These are phyloP conservation scores for Heimioporus retisporus DNA, from an alignment of 1,284 basidiomycete genomes.

Conservation along the genomic window DNA sequence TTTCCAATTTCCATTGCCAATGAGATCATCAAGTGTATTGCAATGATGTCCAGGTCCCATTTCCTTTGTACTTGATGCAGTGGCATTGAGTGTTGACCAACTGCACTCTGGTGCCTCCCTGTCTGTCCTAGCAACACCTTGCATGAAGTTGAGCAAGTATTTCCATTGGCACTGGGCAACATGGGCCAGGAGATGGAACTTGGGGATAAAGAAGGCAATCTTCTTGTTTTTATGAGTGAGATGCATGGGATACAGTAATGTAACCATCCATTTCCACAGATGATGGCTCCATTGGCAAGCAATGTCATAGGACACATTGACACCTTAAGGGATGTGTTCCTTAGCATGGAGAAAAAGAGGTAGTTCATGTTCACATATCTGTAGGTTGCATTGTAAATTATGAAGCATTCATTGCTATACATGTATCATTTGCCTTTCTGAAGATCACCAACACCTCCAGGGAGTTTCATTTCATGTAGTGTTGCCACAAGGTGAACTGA, in stretches of 20 bases:
- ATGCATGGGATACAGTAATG: not conserved
- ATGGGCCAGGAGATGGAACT: slow-evolving; percentile 22
- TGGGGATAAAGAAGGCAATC: slow-evolving; percentile 9
- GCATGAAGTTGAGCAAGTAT: slow-evolving; percentile 16
- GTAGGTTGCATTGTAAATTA: too few species aligned
- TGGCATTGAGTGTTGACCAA: slow-evolving; percentile 16
- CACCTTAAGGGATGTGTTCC: not conserved
- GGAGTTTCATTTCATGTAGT: slow-evolving; percentile 31
- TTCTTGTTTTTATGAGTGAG: not conserved
- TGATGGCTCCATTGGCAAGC: slow-evolving; percentile 16
- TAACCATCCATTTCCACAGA: slow-evolving; percentile 2
- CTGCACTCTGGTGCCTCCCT: slow-evolving; percentile 17
- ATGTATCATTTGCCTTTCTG: slow-evolving; percentile 41
- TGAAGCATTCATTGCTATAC: too few species aligned
- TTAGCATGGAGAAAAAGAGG: slow-evolving; percentile 16
- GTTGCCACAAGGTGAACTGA: too few species aligned
- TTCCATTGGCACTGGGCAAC: slow-evolving; percentile 21
- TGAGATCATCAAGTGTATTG: slow-evolving; percentile 14
- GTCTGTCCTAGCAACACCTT: slow-evolving; percentile 8
- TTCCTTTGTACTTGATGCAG: slow-evolving; percentile 20
- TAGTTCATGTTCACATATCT: slow-evolving; percentile 22
- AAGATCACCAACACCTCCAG: slow-evolving; percentile 31
- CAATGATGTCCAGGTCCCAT: slow-evolving; percentile 17
- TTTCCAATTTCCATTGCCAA: slow-evolving; percentile 15
- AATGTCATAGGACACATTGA: slow-evolving; percentile 22